phyloP scores from a whole-genome alignment of 495 filamentous ascomycete genomes.

The Cercophora sp. region DNA sequence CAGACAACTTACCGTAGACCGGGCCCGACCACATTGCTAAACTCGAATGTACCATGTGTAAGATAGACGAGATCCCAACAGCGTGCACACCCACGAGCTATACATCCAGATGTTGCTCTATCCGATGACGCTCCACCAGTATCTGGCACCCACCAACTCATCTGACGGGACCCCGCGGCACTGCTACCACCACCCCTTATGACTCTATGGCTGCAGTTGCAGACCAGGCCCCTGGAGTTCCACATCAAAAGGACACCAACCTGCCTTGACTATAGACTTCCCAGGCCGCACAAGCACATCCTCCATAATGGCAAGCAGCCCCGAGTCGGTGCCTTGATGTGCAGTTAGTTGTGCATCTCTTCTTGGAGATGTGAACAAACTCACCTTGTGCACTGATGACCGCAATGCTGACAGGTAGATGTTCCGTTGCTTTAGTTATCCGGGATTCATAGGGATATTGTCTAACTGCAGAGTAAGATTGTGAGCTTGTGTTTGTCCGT shows the following conservation, averaged over 20 bases:
- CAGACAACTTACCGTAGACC: too few relatives aligned
- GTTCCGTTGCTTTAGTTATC: neutral
- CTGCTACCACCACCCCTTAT: constrained; percentile 3
- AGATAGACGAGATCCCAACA: neutral
- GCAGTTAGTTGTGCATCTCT: neutral
- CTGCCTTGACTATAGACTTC: neutral
- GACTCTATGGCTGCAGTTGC: neutral
- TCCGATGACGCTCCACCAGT: constrained; percentile 7
- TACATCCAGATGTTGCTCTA: constrained; percentile 10
- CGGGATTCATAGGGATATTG: neutral
- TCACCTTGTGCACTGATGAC: neutral
- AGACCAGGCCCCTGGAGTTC: neutral
- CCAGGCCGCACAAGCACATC: neutral
- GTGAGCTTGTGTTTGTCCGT: too few relatives aligned
- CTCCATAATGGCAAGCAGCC: neutral
- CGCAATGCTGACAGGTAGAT: constrained; percentile 2
- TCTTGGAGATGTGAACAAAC: neutral
- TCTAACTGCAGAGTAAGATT: neutral
- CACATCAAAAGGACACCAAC: neutral
- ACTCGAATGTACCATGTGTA: neutral
- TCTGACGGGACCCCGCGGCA: neutral
- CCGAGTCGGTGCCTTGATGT: neutral
- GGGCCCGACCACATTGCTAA: too few relatives aligned
- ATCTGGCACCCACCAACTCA: neutral
- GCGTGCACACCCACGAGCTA: neutral